Percentiles rank a stretch among this genome's conserved stretches.
Conservation (phyloP, 1,284 basidiomycete genomes). For the Leccinum ponderosum region DNA sequence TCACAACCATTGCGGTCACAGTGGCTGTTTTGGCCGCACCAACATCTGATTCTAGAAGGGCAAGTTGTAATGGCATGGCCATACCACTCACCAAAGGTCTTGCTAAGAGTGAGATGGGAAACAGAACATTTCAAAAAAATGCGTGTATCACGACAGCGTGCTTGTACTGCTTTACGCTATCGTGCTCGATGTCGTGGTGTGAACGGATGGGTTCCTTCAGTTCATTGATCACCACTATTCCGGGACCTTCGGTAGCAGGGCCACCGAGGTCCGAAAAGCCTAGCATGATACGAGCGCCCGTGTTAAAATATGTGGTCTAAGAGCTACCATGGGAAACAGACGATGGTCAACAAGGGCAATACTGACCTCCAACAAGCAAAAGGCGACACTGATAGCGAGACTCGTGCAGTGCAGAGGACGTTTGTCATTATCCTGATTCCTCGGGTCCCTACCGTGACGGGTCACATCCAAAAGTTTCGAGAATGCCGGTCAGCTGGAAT, state of each 20-base stretch:
- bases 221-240: conserved; percentile 95
- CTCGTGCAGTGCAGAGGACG: conserved; percentile 96
- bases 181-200: conserved; percentile 98
- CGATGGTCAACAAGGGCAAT: neutral
- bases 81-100: too few relatives aligned
- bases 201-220: conserved; percentile 97
- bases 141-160: conserved; percentile 84
- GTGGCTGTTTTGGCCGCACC: too few relatives aligned
- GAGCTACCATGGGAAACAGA: conserved; percentile 1
- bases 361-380: conserved; percentile 87
- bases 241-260: conserved; percentile 97
- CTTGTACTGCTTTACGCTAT: conserved; percentile 98
- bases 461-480: conserved; percentile 89
- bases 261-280: too few relatives aligned
- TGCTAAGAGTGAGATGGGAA: conserved; percentile 6
- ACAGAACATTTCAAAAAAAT: neutral
- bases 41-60: too few relatives aligned
- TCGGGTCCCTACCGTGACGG: conserved; percentile 95
- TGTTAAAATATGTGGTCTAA: conserved; percentile 92
- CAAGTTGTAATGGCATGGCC: too few relatives aligned
- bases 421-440: too few relatives aligned
- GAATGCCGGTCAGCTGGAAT: conserved; percentile 93
- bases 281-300: conserved; percentile 96
- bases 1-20: too few relatives aligned
- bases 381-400: conserved; percentile 91